phyloP scores from a whole-genome alignment of 257 asterid genomes.

The Solanum arcanum region DNA sequence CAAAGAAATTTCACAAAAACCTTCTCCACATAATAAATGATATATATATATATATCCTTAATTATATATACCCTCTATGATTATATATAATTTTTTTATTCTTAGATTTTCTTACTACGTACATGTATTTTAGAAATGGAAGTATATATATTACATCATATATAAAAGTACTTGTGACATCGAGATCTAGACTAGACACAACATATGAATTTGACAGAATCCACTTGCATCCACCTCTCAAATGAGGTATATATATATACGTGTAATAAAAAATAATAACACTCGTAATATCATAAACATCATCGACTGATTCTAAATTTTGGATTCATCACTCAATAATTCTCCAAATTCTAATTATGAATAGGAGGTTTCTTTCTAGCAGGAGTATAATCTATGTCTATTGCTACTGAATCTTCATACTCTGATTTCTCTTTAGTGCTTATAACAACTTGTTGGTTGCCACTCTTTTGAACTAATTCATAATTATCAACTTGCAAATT shows the following conservation, averaged over 20 bases:
- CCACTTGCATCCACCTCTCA: neutral
- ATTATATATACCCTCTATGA: neutral
- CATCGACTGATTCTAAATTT: neutral
- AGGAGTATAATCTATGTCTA: slow-evolving; percentile 14
- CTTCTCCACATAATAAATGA: neutral
- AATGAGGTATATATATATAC: neutral
- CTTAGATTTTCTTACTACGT: neutral
- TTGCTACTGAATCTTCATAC: neutral
- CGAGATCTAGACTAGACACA: neutral
- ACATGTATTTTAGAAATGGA: neutral
- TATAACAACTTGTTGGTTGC: neutral
- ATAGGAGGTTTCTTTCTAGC: slow-evolving; percentile 21
- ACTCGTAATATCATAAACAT: neutral
- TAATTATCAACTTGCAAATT: neutral
- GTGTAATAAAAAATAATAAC: neutral
- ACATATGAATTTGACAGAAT: neutral
- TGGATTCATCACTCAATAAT: neutral
- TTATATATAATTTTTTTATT: neutral
- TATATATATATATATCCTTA: too few relatives aligned
- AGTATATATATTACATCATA: neutral
- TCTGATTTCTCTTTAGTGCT: neutral
- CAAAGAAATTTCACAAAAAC: neutral
- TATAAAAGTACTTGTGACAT: neutral
- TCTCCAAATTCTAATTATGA: slow-evolving; percentile 5
- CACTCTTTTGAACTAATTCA: neutral